Evolutionary conservation across 441 rosid species (phyloP), one percentile per base, ranked within the genome.

Genomic region (Cnidoscolus chayamansa): DNA sequence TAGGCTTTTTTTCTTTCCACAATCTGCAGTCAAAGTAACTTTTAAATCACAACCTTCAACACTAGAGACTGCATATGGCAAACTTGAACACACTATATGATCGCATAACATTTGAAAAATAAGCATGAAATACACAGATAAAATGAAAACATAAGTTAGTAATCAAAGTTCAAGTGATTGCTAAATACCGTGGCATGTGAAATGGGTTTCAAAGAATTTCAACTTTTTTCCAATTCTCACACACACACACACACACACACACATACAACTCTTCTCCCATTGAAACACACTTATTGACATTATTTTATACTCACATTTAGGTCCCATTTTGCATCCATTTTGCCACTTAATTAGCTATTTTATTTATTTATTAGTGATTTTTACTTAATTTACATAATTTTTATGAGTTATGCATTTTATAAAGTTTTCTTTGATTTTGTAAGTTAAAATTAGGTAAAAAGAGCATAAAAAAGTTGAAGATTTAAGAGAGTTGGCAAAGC

Each of bases 1-100:
- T 79, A 83, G 69, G 40, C 83, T 77, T 78, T 81, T 89, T 77
- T 89, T 85, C 85, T 85, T 83, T 72, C 88, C 91, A 74, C 84
- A 76, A 70, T 84, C 84, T n/a, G 20, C 77, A 72, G 79, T 81
- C 79, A 86, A 77, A 72, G 89, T 50, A 55, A 81, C 65, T 67
- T 82, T 88, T n/a, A 86, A 80, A 80, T 80, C 77, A 81, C 82
- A 74, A 77, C 81, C 71, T 65, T 83, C 76, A 16, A 80, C 72
- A 48, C 78, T 75, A 63, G 70, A 47, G 68, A 70, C 84, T 82
- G 84, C 76, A 80, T 9, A 53, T 37, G 16, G 69, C 55, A 72
- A 54, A 72, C 15, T 45, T 16, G 54, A 51, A 63, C 40, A 40
- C 20, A 40, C 43, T 5, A 61, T 19, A 58, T 25, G 35, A 19